phyloP scores from a whole-genome alignment of 306 rosid genomes.

The Mimosa pudica region DNA sequence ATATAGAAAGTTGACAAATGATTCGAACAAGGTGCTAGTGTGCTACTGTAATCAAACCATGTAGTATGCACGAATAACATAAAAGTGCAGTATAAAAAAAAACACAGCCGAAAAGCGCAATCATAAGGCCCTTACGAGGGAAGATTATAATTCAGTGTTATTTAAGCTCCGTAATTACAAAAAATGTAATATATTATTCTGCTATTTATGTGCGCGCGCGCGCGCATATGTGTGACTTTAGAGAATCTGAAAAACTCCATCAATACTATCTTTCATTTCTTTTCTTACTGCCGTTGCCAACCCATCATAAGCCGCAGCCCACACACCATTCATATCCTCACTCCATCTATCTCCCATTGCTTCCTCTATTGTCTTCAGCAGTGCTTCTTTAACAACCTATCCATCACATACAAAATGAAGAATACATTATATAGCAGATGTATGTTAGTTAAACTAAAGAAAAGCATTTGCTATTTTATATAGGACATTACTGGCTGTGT shows the following conservation, averaged over 20 bases:
- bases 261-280: not conserved
- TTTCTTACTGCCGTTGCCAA: not conserved
- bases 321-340: not conserved
- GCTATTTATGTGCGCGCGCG: no score
- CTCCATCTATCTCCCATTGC: not conserved
- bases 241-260: not conserved
- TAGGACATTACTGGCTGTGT: no score
- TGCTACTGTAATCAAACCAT: not conserved
- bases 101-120: not conserved
- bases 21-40: not conserved
- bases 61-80: not conserved
- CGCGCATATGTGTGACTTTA: not conserved
- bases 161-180: not conserved
- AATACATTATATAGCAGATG: no score
- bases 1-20: not conserved
- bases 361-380: not conserved
- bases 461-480: not conserved
- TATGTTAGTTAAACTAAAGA: not conserved
- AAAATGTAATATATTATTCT: not conserved
- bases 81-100: not conserved
- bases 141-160: not conserved
- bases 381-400: not conserved
- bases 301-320: not conserved
- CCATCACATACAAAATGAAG: not conserved
- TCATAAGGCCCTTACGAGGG: not conserved